A percentile compares a stretch with the other conserved stretches of the same genome.
Conservation (phyloP, 75 land plant genomes). For the Cunninghamia lanceolata region DNA sequence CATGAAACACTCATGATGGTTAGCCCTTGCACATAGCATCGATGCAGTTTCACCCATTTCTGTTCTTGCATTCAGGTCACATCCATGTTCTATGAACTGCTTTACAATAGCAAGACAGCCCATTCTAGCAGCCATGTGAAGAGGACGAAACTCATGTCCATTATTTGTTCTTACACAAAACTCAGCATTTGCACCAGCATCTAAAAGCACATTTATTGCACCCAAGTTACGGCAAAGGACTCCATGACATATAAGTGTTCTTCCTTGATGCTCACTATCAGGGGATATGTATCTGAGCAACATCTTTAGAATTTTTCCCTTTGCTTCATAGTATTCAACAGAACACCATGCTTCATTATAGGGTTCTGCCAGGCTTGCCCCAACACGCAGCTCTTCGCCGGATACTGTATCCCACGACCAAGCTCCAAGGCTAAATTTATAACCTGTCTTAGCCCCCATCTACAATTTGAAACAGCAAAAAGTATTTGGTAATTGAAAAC, state of each 20-base stretch:
- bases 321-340: constrained; percentile 53
- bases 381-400: constrained; percentile 53
- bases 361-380: constrained; percentile 57
- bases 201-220: constrained; percentile 33
- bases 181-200: constrained; percentile 47
- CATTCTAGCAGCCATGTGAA: constrained; percentile 42
- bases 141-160: constrained; percentile 35
- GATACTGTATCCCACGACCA: constrained; percentile 58
- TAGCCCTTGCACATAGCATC: constrained; percentile 38
- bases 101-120: constrained; percentile 31
- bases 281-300: constrained; percentile 35
- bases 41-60: constrained; percentile 43
- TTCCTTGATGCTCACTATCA: constrained; percentile 30
- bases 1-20: constrained; percentile 33
- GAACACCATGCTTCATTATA: constrained; percentile 61
- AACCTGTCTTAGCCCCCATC: constrained; percentile 47
- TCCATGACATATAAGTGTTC: constrained; percentile 50
- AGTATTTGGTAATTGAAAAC: constrained; percentile 1
- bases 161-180: constrained; percentile 25
- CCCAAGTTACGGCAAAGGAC: constrained; percentile 42
- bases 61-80: constrained; percentile 31
- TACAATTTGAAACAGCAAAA: constrained; percentile 9
- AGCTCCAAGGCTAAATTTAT: constrained; percentile 40
- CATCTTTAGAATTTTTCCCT: constrained; percentile 30
- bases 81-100: constrained; percentile 26